These are phyloP conservation scores for Brasenia schreberi DNA, from an alignment of 164 flowering plant species.

Conservation along the genomic window DNA sequence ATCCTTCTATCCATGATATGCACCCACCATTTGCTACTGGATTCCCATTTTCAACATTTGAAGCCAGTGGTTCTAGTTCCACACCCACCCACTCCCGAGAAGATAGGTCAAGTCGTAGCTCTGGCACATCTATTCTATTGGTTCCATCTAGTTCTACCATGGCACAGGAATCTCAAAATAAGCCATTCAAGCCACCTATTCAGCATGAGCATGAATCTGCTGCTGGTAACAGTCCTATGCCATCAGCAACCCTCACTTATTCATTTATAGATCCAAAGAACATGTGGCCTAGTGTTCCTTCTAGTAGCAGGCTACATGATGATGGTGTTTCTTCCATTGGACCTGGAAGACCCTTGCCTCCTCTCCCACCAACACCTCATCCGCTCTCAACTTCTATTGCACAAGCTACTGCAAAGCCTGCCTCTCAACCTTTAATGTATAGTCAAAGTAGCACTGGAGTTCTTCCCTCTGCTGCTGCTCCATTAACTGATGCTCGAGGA, in stretches of 20 bases:
- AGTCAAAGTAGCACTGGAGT: conserved; percentile 24
- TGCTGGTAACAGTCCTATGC: conserved; percentile 17
- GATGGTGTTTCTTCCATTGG: conserved; percentile 29
- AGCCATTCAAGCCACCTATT: conserved; percentile 29
- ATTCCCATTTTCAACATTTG: conserved; percentile 33
- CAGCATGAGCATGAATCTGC: conserved; percentile 38
- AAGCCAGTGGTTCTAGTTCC: conserved; percentile 13
- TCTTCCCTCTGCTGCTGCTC: conserved; percentile 23
- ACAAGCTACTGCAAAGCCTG: conserved; percentile 26
- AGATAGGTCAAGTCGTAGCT: conserved; percentile 9
- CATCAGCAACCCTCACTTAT: conserved; percentile 19
- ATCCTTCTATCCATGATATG: conserved; percentile 26
- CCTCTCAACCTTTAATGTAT: conserved; percentile 30
- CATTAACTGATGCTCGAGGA: conserved; percentile 26
- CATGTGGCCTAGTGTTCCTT: conserved; percentile 32
- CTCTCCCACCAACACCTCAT: conserved; percentile 90
- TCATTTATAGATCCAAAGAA: conserved; percentile 35
- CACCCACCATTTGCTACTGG: conserved; percentile 26
- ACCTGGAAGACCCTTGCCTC: conserved; percentile 63
- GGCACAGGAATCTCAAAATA: conserved; percentile 10
- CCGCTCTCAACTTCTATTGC: conserved; percentile 41
- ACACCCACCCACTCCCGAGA: conserved; percentile 11
- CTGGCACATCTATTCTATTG: conserved; percentile 4
- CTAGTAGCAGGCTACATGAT: conserved; percentile 16
- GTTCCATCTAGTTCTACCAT: conserved; percentile 8